phyloP scores from a whole-genome alignment of 2,329 filamentous ascomycete genomes.

The Ascochyta koolunga region DNA sequence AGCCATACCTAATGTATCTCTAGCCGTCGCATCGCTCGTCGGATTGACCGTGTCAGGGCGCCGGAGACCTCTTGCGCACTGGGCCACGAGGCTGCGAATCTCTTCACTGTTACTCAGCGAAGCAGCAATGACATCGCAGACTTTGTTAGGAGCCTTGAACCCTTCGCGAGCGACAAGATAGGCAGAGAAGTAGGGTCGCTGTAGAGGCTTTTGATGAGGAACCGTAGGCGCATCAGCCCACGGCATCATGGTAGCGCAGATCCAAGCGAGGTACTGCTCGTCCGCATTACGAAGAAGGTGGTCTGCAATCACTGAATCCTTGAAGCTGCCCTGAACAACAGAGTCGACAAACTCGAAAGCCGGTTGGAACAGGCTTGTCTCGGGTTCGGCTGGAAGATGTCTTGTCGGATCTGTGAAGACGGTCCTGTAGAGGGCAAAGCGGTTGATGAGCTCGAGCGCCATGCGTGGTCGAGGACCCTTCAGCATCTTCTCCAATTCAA shows the following conservation, averaged over 20 bases:
- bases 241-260: slow-evolving; percentile 74
- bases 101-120: slow-evolving; percentile 67
- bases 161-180: slow-evolving; percentile 74
- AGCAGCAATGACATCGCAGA: slow-evolving; percentile 70
- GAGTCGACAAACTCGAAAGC: slow-evolving; percentile 67
- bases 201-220: slow-evolving; percentile 57
- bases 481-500: slow-evolving; percentile 91
- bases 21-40: slow-evolving; percentile 49
- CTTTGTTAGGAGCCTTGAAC: slow-evolving; percentile 78
- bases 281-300: slow-evolving; percentile 67
- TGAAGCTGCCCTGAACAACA: slow-evolving; percentile 13
- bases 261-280: slow-evolving; percentile 76
- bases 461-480: slow-evolving; percentile 67
- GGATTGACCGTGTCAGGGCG: slow-evolving; percentile 54
- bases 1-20: slow-evolving; percentile 74
- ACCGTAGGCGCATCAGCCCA: slow-evolving; percentile 64
- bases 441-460: slow-evolving; percentile 69
- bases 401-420: slow-evolving; percentile 74
- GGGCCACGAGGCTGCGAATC: slow-evolving; percentile 67
- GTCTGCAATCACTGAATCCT: slow-evolving; percentile 46
- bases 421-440: slow-evolving; percentile 70
- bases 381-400: slow-evolving; percentile 60
- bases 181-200: slow-evolving; percentile 53
- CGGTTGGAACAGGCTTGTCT: slow-evolving; percentile 65
- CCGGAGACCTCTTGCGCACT: slow-evolving; percentile 55